These are phyloP conservation scores for Cornus florida DNA, from an alignment of 148 eudicot genomes.

Conservation along the genomic window DNA sequence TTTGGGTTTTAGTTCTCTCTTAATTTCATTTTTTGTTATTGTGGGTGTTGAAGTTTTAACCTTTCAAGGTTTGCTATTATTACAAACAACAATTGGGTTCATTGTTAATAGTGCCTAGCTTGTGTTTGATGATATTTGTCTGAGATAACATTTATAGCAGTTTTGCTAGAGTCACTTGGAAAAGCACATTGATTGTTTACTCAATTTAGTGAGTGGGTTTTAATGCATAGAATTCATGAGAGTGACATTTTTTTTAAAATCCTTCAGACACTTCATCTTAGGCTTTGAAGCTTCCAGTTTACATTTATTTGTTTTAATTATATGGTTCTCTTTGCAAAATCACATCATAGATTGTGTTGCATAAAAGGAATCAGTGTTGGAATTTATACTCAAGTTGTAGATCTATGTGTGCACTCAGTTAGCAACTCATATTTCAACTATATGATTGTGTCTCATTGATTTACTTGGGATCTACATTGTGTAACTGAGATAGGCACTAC, in stretches of 20 bases:
- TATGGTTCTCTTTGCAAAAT: background rate
- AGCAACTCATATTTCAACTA: background rate
- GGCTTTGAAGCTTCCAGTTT: background rate
- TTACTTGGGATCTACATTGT: background rate
- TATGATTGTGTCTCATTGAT: background rate
- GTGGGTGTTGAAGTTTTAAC: background rate
- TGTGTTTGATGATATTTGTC: background rate
- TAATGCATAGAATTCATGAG: background rate
- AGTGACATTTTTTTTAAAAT: background rate
- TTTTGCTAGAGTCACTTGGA: background rate
- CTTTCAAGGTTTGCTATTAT: background rate
- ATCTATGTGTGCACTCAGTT: background rate
- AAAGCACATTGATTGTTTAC: background rate
- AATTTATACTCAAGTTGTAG: background rate
- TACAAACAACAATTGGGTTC: background rate
- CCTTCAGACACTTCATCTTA: background rate
- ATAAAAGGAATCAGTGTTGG: background rate
- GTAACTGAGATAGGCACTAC: background rate
- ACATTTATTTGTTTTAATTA: background rate
- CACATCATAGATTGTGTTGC: background rate
- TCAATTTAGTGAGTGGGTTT: too few relatives aligned
- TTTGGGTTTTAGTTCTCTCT: background rate
- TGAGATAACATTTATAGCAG: background rate
- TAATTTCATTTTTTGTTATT: background rate
- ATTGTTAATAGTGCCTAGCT: background rate